Evolutionary conservation across 768 basidiomycete genomes (phyloP).

Genomic region (Leucosporidium scottii): DNA sequence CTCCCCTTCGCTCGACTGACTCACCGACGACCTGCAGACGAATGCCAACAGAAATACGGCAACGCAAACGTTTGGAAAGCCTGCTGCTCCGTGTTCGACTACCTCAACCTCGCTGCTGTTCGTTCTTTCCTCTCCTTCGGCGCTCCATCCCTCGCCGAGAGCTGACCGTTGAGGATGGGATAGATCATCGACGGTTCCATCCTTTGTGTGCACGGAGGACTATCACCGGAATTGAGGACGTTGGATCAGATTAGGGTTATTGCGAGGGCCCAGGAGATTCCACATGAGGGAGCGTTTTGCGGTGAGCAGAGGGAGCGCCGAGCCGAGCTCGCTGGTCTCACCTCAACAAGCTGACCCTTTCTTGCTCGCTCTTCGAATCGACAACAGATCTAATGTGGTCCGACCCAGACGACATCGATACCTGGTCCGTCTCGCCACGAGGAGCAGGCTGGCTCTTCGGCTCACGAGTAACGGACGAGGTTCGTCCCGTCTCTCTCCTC

Average conservation of each 20-base stretch:
- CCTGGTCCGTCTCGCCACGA: constrained; percentile 93
- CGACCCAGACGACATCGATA: constrained; percentile 81
- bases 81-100: constrained; percentile 94
- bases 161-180: not conserved
- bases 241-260: constrained; percentile 89
- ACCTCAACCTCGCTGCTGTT: constrained; percentile 87
- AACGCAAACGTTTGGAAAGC: constrained; percentile 93
- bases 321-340: not conserved
- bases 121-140: constrained; percentile 36
- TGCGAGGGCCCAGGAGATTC: constrained; percentile 52
- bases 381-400: constrained; percentile 90
- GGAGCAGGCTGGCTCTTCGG: constrained; percentile 97
- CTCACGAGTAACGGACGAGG: constrained; percentile 74
- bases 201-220: constrained; percentile 89
- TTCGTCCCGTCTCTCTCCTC: constrained; percentile 38
- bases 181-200: constrained; percentile 91
- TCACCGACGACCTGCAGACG: constrained; percentile 54
- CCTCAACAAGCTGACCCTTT: constrained; percentile 1
- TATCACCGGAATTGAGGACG: constrained; percentile 91
- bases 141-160: not conserved
- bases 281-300: constrained; percentile 49
- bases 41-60: constrained; percentile 97
- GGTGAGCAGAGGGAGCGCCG: constrained; percentile 37
- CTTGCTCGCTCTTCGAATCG: too few species aligned
- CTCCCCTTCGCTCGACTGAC: not conserved